A percentile compares a stretch with the other conserved stretches of the same genome.
These are phyloP conservation scores for Silene vulgaris DNA, from an alignment of 179 eudicot genomes.

Conservation along the genomic window DNA sequence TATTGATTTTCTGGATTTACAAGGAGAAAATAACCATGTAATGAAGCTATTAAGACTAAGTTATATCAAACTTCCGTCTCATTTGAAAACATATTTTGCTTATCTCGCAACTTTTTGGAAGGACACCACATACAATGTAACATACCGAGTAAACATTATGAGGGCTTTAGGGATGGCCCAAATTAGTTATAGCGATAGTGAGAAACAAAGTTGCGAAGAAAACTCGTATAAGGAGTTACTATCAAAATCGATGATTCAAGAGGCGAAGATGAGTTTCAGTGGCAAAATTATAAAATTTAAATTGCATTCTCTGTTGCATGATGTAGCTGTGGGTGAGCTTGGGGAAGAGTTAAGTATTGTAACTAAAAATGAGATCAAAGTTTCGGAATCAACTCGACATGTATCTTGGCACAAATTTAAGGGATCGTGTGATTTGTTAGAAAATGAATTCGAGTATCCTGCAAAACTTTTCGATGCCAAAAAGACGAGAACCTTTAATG, in stretches of 20 bases:
- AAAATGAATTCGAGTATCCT: slow-evolving; percentile 19
- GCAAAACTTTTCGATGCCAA: slow-evolving; percentile 24
- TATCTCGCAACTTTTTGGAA: slow-evolving; percentile 14
- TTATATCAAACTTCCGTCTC: slow-evolving; percentile 22
- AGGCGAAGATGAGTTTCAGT: background rate
- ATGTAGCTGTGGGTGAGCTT: slow-evolving; percentile 34
- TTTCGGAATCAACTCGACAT: slow-evolving; percentile 29
- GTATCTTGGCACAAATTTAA: slow-evolving; percentile 20
- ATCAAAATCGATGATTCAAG: background rate
- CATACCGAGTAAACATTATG: background rate
- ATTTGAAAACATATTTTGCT: slow-evolving; percentile 27
- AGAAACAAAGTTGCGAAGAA: background rate
- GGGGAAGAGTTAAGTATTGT: slow-evolving; percentile 28
- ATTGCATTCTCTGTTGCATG: slow-evolving; percentile 36
- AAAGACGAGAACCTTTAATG: slow-evolving; percentile 29
- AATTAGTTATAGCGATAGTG: background rate
- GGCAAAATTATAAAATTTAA: background rate
- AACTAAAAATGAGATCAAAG: slow-evolving; percentile 6
- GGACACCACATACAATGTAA: background rate
- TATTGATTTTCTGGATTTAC: background rate
- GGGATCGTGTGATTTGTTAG: background rate
- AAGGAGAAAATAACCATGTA: background rate
- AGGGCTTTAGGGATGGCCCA: background rate
- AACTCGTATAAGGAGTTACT: background rate
- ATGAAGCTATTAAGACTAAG: slow-evolving; percentile 20